Evolutionary conservation across 257 asterid genomes (phyloP).

Genomic region (Solanum pimpinellifolium): DNA sequence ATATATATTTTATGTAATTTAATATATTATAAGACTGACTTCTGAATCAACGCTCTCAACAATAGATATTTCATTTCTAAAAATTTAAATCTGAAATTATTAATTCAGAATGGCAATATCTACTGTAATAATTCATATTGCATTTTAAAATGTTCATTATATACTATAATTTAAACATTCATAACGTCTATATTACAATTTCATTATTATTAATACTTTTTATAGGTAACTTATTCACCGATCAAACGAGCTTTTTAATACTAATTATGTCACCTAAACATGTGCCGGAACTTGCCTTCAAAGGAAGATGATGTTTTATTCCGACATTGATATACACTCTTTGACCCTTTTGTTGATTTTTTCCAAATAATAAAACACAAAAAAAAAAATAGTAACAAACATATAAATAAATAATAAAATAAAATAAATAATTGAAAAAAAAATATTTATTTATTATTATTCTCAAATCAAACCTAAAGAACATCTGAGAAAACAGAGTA

Average conservation of each 20-base stretch:
- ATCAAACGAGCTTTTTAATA: not conserved
- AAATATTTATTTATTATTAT: not conserved
- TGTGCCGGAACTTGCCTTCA: not conserved
- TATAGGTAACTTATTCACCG: not conserved
- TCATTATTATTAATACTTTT: not conserved
- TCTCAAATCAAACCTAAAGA: not conserved
- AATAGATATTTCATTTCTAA: not conserved
- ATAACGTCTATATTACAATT: too few species aligned
- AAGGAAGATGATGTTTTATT: not conserved
- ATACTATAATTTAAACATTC: too few species aligned
- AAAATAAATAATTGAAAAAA: not conserved
- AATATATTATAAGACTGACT: not conserved
- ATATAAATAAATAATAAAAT: not conserved
- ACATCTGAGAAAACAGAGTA: not conserved
- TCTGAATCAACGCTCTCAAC: not conserved
- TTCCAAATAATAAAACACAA: not conserved
- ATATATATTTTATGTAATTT: accelerated
- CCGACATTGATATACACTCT: not conserved
- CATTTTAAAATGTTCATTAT: too few species aligned
- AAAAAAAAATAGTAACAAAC: not conserved
- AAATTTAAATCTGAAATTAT: too few species aligned
- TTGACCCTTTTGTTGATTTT: not conserved
- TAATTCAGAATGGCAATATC: too few species aligned
- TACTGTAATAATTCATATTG: not conserved
- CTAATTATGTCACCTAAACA: not conserved